A percentile compares a stretch with the other conserved stretches of the same genome.
phyloP scores from a whole-genome alignment of 2,329 filamentous ascomycete species.

The Cercospora sp. region DNA sequence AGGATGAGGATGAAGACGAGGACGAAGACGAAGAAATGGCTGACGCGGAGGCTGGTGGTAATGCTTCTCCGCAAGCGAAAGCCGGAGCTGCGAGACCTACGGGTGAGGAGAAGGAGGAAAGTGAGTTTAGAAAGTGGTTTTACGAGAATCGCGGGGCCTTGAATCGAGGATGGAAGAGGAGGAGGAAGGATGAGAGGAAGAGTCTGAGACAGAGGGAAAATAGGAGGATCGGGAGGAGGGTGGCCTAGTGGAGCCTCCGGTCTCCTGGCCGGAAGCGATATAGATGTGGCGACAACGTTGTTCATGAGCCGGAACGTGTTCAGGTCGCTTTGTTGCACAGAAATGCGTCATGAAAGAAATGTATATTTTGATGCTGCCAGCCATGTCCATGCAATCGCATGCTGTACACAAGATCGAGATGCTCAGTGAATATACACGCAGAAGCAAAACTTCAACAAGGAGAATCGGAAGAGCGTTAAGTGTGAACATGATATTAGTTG shows the following conservation, averaged over 20 bases:
- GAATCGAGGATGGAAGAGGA: conserved; percentile 55
- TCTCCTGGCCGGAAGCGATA: not conserved
- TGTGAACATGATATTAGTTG: not conserved
- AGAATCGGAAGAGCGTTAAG: not conserved
- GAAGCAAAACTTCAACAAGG: not conserved
- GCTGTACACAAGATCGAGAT: not conserved
- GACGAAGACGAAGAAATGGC: conserved; percentile 24
- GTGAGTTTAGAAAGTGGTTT: conserved; percentile 63
- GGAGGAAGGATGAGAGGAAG: conserved; percentile 60
- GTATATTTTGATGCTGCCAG: not conserved
- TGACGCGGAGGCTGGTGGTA: not conserved
- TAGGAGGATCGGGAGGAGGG: conserved; percentile 48
- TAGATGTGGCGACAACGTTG: not conserved
- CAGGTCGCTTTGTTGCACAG: not conserved
- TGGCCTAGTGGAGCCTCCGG: not conserved
- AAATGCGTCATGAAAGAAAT: not conserved
- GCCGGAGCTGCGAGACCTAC: conserved; percentile 3
- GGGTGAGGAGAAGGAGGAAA: conserved; percentile 45
- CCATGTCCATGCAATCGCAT: not conserved
- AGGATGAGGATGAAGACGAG: conserved; percentile 50
- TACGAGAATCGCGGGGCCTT: conserved; percentile 53
- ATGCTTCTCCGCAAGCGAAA: conserved; percentile 28
- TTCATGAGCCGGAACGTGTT: not conserved
- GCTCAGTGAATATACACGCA: not conserved
- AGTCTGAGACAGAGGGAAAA: conserved; percentile 61